These are phyloP conservation scores for Herpetospermum pedunculosum DNA, from an alignment of 306 rosid genomes.

Conservation along the genomic window DNA sequence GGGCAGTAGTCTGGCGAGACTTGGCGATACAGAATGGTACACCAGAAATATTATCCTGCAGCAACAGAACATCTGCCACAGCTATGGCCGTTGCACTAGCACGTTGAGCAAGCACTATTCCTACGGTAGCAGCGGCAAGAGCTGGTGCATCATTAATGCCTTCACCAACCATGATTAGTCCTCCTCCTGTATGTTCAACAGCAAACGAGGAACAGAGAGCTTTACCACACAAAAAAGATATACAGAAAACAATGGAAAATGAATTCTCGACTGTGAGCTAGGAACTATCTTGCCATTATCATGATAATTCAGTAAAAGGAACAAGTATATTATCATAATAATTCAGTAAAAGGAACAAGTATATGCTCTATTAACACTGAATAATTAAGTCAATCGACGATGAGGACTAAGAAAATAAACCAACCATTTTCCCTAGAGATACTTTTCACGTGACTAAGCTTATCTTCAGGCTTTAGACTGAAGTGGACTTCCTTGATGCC, in stretches of 20 bases:
- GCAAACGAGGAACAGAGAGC: not conserved
- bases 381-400: not conserved
- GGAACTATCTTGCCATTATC: not conserved
- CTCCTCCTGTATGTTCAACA: conserved; percentile 51
- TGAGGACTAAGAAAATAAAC: not conserved
- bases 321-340: no score
- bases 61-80: conserved; percentile 82
- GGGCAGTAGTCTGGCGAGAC: conserved; percentile 82
- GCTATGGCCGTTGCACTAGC: conserved; percentile 95
- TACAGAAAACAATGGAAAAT: not conserved
- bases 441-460: conserved; percentile 74
- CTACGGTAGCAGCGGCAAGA: conserved; percentile 93
- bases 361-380: not conserved
- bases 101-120: conserved; percentile 90
- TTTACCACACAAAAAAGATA: not conserved
- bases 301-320: no score
- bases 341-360: not conserved
- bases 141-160: conserved; percentile 99
- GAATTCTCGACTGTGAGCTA: not conserved
- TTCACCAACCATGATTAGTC: conserved; percentile 94
- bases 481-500: conserved; percentile 73
- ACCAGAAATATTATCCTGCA: conserved; percentile 67
- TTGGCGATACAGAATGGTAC: conserved; percentile 93
- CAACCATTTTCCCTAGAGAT: conserved; percentile 72
- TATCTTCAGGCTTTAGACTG: conserved; percentile 93